phyloP scores from a whole-genome alignment of 352 stramenopile genomes.

The Salisapilia sapeloensis region DNA sequence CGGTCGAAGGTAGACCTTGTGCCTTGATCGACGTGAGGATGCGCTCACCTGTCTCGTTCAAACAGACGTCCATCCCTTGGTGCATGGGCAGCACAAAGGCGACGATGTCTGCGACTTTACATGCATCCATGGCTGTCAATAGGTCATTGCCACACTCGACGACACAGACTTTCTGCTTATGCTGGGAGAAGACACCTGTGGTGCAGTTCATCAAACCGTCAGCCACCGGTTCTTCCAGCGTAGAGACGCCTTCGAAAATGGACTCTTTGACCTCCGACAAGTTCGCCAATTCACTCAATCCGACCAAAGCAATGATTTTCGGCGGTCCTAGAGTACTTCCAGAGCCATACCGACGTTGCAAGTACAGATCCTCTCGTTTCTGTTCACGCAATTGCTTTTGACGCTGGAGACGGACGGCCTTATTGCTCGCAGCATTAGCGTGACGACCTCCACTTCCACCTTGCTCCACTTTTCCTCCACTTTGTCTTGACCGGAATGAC shows the following conservation, averaged over 20 bases:
- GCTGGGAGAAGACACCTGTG: conserved; percentile 47
- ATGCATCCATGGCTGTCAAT: conserved; percentile 63
- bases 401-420: conserved; percentile 56
- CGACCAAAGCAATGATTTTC: conserved; percentile 78
- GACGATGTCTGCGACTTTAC: conserved; percentile 74
- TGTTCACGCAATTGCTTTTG: conserved; percentile 72
- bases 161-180: conserved; percentile 83
- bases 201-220: conserved; percentile 46
- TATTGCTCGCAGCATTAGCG: conserved; percentile 25
- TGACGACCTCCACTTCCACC: conserved; percentile 5
- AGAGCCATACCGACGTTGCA: conserved; percentile 71
- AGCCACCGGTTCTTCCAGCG: conserved; percentile 28
- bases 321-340: conserved; percentile 45
- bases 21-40: conserved; percentile 86
- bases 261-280: conserved; percentile 37
- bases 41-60: conserved; percentile 75
- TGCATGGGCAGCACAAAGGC: conserved; percentile 65
- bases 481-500: conserved; percentile 39
- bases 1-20: conserved; percentile 81
- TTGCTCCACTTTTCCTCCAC: conserved; percentile 59
- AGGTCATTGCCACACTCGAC: conserved; percentile 73
- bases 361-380: conserved; percentile 72
- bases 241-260: conserved; percentile 40
- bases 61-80: conserved; percentile 61
- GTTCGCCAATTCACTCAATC: conserved; percentile 46